A percentile compares a stretch with the other conserved stretches of the same genome.
Conservation (phyloP, 768 basidiomycete genomes). For the Amanita rubescens region DNA sequence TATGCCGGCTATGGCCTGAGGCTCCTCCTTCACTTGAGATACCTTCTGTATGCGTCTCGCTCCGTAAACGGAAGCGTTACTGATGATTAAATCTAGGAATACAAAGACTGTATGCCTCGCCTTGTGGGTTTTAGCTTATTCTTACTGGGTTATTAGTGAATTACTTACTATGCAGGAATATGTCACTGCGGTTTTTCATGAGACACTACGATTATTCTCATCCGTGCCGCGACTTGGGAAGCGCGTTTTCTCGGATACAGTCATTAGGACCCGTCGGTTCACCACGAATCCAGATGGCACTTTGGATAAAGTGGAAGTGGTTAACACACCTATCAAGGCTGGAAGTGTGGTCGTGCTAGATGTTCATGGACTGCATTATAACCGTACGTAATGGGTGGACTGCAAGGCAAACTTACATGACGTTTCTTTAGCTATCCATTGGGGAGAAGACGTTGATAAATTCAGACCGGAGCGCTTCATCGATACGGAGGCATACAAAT, state of each 20-base stretch:
- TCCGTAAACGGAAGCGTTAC: not conserved
- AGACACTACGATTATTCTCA: constrained; percentile 38
- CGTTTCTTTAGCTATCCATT: constrained; percentile 31
- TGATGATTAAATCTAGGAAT: constrained; percentile 21
- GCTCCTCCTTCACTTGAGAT: constrained; percentile 19
- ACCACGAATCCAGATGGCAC: constrained; percentile 16
- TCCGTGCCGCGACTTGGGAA: constrained; percentile 29
- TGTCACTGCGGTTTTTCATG: constrained; percentile 34
- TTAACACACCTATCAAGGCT: constrained; percentile 26
- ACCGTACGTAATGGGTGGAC: constrained; percentile 26
- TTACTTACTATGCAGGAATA: constrained; percentile 27
- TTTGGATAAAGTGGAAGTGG: constrained; percentile 21
- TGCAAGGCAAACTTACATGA: not conserved
- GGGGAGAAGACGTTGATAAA: constrained; percentile 37
- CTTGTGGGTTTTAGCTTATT: constrained; percentile 21
- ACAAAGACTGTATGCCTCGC: constrained; percentile 30
- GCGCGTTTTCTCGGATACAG: constrained; percentile 25
- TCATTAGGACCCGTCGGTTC: constrained; percentile 28
- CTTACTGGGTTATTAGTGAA: not conserved
- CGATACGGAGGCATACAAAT: constrained; percentile 39
- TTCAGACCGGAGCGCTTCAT: constrained; percentile 47
- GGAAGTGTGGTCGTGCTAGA: constrained; percentile 36
- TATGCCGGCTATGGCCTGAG: constrained; percentile 30
- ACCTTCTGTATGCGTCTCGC: constrained; percentile 20
- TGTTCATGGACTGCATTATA: constrained; percentile 35